Conservation (phyloP, 1,284 basidiomycete genomes). For the Rhodotorula glutinis region DNA sequence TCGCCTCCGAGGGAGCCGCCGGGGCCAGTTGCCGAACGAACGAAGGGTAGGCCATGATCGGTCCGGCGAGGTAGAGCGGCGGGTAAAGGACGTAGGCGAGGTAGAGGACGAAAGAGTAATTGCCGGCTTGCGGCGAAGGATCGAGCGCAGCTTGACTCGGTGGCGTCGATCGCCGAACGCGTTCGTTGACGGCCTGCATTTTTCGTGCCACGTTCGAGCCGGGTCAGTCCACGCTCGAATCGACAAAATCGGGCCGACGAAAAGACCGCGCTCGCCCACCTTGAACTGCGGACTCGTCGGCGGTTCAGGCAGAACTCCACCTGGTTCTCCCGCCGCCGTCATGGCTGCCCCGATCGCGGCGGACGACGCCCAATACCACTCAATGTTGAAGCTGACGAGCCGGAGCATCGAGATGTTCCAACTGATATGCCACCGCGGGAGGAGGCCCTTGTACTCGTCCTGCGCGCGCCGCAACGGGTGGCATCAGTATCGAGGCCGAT, state of each 20-base stretch:
- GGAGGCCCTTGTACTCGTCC: constrained; percentile 63
- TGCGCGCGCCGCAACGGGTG: constrained; percentile 46
- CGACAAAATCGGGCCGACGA: too few species aligned
- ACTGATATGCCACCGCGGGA: constrained; percentile 88
- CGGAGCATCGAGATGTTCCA: constrained; percentile 98
- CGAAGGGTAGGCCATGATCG: constrained; percentile 95
- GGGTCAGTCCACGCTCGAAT: too few species aligned
- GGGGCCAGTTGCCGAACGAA: constrained; percentile 70
- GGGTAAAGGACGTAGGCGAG: constrained; percentile 80
- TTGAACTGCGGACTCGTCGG: constrained; percentile 12
- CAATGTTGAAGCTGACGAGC: constrained; percentile 86
- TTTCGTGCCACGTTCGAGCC: not conserved
- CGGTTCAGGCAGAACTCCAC: not conserved
- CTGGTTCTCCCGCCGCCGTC: not conserved
- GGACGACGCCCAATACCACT: constrained; percentile 77
- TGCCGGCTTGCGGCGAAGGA: constrained; percentile 1
- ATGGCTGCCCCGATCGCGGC: not conserved
- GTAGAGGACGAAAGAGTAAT: constrained; percentile 61
- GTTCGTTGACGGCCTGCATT: not conserved
- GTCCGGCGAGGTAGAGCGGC: constrained; percentile 92
- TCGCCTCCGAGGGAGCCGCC: not conserved
- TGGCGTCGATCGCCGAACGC: not conserved
- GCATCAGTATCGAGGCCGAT: too few species aligned
- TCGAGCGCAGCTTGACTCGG: not conserved
- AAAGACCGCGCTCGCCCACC: constrained; percentile 11